These are phyloP conservation scores for Artemisia tridentata DNA, from an alignment of 129 eudicot genomes.

Conservation along the genomic window DNA sequence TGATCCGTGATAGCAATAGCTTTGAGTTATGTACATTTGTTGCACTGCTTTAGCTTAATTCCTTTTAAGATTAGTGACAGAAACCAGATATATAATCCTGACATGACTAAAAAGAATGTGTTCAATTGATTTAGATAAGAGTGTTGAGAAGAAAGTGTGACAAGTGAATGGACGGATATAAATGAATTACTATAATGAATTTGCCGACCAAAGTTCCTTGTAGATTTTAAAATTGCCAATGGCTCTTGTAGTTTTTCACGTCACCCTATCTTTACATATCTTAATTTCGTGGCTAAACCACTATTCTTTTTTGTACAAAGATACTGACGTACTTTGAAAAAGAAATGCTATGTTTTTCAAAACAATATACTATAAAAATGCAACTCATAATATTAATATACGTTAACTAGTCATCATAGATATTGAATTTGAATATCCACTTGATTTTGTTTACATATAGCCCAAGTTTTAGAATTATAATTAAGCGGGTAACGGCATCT, in stretches of 20 bases:
- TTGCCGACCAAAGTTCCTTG: slow-evolving; percentile 24
- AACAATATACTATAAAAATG: background rate
- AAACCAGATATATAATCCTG: background rate
- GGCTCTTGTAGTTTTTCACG: slow-evolving; percentile 30
- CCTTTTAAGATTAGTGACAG: too few relatives aligned
- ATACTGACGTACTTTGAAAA: slow-evolving; percentile 12
- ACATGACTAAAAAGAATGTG: background rate
- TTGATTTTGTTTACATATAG: background rate
- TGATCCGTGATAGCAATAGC: too few relatives aligned
- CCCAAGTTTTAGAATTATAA: background rate
- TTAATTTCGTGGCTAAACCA: slow-evolving; percentile 6
- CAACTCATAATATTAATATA: background rate
- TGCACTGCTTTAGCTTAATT: too few relatives aligned
- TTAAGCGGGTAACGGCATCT: too few relatives aligned
- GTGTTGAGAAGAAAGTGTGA: background rate
- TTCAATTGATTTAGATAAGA: background rate
- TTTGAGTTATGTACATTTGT: too few relatives aligned
- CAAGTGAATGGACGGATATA: slow-evolving; percentile 14
- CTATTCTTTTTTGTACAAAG: slow-evolving; percentile 9
- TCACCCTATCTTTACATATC: slow-evolving; percentile 18
- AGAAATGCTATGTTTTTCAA: background rate
- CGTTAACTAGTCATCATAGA: background rate
- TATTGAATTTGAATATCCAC: background rate
- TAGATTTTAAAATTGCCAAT: slow-evolving; percentile 13
- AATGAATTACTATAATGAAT: slow-evolving; percentile 4